Evolutionary conservation across 2,329 filamentous ascomycete genomes (phyloP), one percentile per base, ranked within the genome.

Genomic region (Paramyrothecium roridum): DNA sequence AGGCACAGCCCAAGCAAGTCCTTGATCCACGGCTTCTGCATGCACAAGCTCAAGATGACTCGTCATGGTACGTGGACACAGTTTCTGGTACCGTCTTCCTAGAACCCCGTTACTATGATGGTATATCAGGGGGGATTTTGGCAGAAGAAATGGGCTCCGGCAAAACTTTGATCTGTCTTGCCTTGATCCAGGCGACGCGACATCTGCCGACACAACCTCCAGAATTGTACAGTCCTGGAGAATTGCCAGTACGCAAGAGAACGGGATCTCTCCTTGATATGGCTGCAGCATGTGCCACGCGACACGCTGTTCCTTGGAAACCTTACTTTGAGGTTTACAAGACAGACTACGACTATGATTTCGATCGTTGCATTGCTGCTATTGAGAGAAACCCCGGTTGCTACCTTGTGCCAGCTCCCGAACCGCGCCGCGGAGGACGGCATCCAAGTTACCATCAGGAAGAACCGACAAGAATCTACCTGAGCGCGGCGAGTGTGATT

Each of bases 121-220:
- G 85, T 23, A 82, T 87, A 6, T 80, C 81, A 56, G 92, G 93
- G 34, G 93, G 92, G 3, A 88, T 93, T 16, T 74, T 92, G 16
- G 89, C 89, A 0, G 90, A 95, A 66, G 87, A 90, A 59, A 93
- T 93, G 89, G 88, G 88, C 7, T 75, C 82, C 0, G 93, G 93
- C 0, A 98, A 97, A 74, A 97, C 93, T 0, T 73, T 97, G 23
- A 96, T 97, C 12, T 93, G 89, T 59, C 74, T 98, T 19, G 80
- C 88, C 8, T 74, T 91, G 2, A 86, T 97, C 43, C 76, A 96
- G 23, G 87, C 91, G 3, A 96, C 91, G 0, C 85, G 83, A 62
- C 78, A 86, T 33, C 82, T 93, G 58, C 81, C 86, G 12, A 83
- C 90, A 6, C 73, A 78, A 19, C 81, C 88, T 3, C 88, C 93